A percentile compares a stretch with the other conserved stretches of the same genome.
Conservation (phyloP, 495 filamentous ascomycete genomes). For the Cercophora samala region DNA sequence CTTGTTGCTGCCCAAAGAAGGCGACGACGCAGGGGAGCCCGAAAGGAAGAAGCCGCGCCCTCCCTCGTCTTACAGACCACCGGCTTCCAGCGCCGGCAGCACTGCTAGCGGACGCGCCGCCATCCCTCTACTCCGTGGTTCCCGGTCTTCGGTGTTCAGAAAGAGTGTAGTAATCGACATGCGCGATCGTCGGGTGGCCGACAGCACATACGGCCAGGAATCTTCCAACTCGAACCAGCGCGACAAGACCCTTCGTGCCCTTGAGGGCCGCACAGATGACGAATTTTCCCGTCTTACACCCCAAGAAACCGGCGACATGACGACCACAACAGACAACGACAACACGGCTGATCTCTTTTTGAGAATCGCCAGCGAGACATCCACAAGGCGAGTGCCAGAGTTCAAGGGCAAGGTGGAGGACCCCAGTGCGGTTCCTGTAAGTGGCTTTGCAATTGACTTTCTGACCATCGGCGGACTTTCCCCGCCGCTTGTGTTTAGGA, state of each 20-base stretch:
- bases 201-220: constrained; percentile 39
- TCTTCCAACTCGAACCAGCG: constrained; percentile 41
- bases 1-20: constrained; percentile 35
- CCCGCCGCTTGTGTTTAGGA: neutral
- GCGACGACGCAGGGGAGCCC: constrained; percentile 32
- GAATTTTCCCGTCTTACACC: constrained; percentile 36
- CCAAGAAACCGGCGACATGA: constrained; percentile 41
- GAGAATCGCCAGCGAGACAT: constrained; percentile 49
- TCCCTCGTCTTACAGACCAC: constrained; percentile 42
- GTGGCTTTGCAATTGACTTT: constrained; percentile 20
- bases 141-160: constrained; percentile 49
- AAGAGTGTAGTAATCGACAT: constrained; percentile 50
- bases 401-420: constrained; percentile 31
- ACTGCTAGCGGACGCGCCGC: constrained; percentile 27
- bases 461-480: neutral
- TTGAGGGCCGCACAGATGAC: constrained; percentile 45
- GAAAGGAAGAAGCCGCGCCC: constrained; percentile 44
- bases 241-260: constrained; percentile 48
- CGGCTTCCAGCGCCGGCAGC: neutral
- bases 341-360: constrained; percentile 54
- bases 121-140: constrained; percentile 48
- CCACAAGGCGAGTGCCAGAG: constrained; percentile 34
- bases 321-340: constrained; percentile 41
- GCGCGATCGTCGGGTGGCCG: constrained; percentile 35
- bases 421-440: constrained; percentile 39